Evolutionary conservation across 495 filamentous ascomycete genomes (phyloP), one percentile per base, ranked within the genome.

Genomic region (Talaromyces proteolyticus): DNA sequence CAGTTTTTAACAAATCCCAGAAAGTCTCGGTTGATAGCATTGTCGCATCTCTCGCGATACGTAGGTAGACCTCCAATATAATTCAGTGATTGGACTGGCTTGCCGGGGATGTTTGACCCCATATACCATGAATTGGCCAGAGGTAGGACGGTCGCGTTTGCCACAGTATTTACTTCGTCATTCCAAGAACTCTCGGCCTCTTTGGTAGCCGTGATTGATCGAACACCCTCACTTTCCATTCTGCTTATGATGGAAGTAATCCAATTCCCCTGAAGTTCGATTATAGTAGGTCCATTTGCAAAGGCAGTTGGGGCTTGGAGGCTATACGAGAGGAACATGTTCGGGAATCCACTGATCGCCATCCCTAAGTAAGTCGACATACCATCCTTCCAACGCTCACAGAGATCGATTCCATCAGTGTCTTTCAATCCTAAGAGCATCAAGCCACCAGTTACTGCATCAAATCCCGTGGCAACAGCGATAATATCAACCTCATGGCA

Each of bases 391-490:
- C n/a, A n/a, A n/a, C n/a, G n/a, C n/a, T n/a, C n/a, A n/a, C n/a
- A n/a, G n/a, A n/a, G n/a, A n/a, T n/a, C n/a, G n/a, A n/a, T n/a
- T n/a, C n/a, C n/a, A n/a, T n/a, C n/a, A 44, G 68, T 69, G 47
- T 69, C 68, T 3, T 56, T 56, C 42, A 82, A 62, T 14, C 62
- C 70, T 41, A 82, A 66, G 10, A 63, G 57, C 1, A 71, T 67
- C 41, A 79, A 54, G 5, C 73, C 67, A 5, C 76, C 77, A 1
- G 75, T 78, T 8, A 74, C 67, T 14, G 65, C 70, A 56, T 80
- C 75, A 55, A 76, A 81, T n/a, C 77, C 78, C 0, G 78, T 80
- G 0, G 76, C 77, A 19, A 79, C 60, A 16, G 63, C 65, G 47
- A 81, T 63, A 0, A 73, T 49, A 46, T 73, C 76, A 10, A 79